Conservation (phyloP, 2,329 filamentous ascomycete species). For the Canariomyces notabilis region DNA sequence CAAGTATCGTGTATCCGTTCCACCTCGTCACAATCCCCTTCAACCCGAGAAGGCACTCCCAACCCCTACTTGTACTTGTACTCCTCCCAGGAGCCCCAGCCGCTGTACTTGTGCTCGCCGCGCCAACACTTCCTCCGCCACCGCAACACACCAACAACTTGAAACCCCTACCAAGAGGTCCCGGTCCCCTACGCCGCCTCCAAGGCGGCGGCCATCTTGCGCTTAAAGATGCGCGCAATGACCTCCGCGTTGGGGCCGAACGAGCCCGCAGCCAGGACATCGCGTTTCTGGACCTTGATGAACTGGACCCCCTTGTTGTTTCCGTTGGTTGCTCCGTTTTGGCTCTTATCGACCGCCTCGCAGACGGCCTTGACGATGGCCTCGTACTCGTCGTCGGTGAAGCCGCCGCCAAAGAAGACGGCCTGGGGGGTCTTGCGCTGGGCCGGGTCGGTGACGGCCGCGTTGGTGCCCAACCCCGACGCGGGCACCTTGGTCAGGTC, state of each 20-base stretch:
- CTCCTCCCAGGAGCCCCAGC: too few species aligned
- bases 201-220: conserved; percentile 24
- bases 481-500: conserved; percentile 11
- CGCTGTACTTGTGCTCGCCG: too few species aligned
- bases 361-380: conserved; percentile 16
- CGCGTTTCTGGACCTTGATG: conserved; percentile 25
- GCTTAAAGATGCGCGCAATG: conserved; percentile 27
- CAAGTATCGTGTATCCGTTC: neutral
- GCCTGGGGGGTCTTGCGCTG: conserved; percentile 17
- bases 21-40: neutral
- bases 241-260: conserved; percentile 27
- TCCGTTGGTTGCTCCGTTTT: neutral
- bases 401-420: conserved; percentile 23
- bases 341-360: neutral
- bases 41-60: neutral
- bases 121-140: too few species aligned
- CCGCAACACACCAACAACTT: too few species aligned
- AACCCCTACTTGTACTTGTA: too few species aligned
- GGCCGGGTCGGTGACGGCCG: neutral
- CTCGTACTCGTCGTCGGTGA: conserved; percentile 21
- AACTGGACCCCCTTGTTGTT: conserved; percentile 10
- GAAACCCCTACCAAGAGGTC: too few species aligned
- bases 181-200: conserved; percentile 8
- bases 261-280: conserved; percentile 27
- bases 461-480: conserved; percentile 19